Percentiles rank a stretch among this genome's conserved stretches.
phyloP scores from a whole-genome alignment of 2,329 filamentous ascomycete genomes.

The Pseudogymnoascus sp. region DNA sequence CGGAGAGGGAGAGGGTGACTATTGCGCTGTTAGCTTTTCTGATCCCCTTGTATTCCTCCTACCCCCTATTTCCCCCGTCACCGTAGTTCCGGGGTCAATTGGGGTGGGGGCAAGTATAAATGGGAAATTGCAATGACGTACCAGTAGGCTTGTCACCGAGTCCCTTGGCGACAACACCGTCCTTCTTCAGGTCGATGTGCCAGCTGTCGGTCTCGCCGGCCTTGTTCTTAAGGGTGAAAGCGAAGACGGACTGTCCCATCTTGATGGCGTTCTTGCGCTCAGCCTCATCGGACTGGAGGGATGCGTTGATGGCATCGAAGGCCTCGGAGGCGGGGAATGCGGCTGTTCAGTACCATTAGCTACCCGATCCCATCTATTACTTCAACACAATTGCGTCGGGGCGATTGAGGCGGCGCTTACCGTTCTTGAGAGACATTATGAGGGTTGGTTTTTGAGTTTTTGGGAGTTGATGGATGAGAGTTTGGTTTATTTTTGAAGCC shows the following conservation, averaged over 20 bases:
- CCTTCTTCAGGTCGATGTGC: constrained; percentile 93
- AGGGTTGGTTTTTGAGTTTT: background rate
- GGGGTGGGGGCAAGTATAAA: background rate
- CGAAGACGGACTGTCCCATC: constrained; percentile 78
- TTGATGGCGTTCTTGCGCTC: constrained; percentile 85
- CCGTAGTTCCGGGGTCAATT: background rate
- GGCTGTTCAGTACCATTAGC: constrained; percentile 38
- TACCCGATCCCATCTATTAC: background rate
- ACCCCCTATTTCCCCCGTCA: background rate
- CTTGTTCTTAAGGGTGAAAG: constrained; percentile 86
- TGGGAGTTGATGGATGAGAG: background rate
- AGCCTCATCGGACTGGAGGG: constrained; percentile 58
- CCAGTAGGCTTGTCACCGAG: constrained; percentile 73
- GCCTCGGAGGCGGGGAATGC: constrained; percentile 84
- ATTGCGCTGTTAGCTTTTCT: background rate
- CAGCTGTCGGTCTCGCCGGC: constrained; percentile 74
- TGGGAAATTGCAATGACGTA: constrained; percentile 35
- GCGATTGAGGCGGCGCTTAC: constrained; percentile 34
- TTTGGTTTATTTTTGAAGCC: background rate
- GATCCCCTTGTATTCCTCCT: background rate
- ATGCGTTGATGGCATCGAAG: constrained; percentile 77
- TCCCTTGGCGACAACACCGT: constrained; percentile 73
- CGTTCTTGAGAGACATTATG: constrained; percentile 64
- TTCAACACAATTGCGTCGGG: background rate
- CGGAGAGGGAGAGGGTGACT: constrained; percentile 82